Evolutionary conservation across 2,329 filamentous ascomycete genomes (phyloP), one percentile per base, ranked within the genome.

Genomic region (Plenodomus lindquistii): DNA sequence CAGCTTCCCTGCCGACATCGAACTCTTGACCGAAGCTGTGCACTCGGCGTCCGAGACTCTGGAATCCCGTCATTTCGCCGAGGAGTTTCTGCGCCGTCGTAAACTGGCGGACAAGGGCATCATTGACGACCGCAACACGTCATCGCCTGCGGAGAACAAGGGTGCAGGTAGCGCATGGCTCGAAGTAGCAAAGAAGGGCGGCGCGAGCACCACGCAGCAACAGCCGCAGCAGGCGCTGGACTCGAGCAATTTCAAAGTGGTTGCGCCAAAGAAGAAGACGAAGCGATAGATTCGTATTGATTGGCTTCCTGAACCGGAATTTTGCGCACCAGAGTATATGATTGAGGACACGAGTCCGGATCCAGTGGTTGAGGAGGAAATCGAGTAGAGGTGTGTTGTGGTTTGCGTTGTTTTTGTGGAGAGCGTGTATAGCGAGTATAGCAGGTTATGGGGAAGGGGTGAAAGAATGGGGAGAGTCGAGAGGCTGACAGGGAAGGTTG

Each of bases 171-270:
- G 89, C 46, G 93, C 93, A 17, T 99, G 94, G 94, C 96, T 82
- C 62, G 94, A 97, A 75, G 94, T 99, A 43, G 94, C 94, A 1
- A 97, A 97, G 85, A 97, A 97, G 80, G 88, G 88, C 91, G 81
- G 87, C 84, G 19, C 77, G 75, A 41, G 66, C 63, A 60, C 69
- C 70, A 69, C 71, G 44, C 57, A 57, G 61, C 67, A 67, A 50
- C 74, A 71, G 52, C 69, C 70, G 50, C 59, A 60, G 62, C 54
- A 57, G 27, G 52, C 73, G 40, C 69, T 72, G 40, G 69, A 74
- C 37, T 82, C 79, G 19, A 81, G 86, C 9, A 84, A 83, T 41
- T 97, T 97, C 78, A 94, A 94, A 79, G 89, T 97, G 44, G 93
- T 97, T 10, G 85, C 90, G 13, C 83, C 86, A 55, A 92, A 94